Conservation (phyloP, 495 filamentous ascomycete genomes). For the Talaromyces liani region DNA sequence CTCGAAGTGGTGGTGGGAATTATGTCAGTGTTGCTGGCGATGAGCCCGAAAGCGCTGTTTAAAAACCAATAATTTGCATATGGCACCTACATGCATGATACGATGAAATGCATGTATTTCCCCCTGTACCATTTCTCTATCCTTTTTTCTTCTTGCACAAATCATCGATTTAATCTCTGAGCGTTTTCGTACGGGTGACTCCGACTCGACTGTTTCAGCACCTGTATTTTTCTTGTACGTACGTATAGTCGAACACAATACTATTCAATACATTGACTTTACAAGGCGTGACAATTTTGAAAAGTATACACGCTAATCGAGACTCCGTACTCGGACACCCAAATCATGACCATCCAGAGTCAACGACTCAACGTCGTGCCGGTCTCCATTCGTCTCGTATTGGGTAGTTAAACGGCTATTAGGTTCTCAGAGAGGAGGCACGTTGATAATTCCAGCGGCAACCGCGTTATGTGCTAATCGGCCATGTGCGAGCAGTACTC, state of each 20-base stretch:
- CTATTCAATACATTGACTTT: not conserved
- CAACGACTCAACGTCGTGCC: too few species aligned
- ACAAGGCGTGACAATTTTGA: not conserved
- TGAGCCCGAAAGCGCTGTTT: conserved; percentile 22
- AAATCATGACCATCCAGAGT: not conserved
- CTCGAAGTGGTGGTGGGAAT: conserved; percentile 9
- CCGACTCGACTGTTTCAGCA: not conserved
- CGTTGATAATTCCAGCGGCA: not conserved
- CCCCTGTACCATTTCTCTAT: not conserved
- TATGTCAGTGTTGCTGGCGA: conserved; percentile 37
- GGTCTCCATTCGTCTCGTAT: too few species aligned
- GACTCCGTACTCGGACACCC: not conserved
- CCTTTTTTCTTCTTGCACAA: not conserved
- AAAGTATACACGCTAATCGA: not conserved
- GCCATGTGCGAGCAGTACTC: not conserved
- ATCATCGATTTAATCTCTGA: not conserved
- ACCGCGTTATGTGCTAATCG: not conserved
- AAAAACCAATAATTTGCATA: not conserved
- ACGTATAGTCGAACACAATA: not conserved
- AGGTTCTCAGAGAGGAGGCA: too few species aligned
- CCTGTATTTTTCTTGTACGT: not conserved
- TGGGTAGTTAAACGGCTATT: not conserved
- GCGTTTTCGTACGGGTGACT: not conserved
- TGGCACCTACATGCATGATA: not conserved
- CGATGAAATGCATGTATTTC: not conserved